phyloP scores from a whole-genome alignment of 495 filamentous ascomycete species.

The Daldinia loculata region DNA sequence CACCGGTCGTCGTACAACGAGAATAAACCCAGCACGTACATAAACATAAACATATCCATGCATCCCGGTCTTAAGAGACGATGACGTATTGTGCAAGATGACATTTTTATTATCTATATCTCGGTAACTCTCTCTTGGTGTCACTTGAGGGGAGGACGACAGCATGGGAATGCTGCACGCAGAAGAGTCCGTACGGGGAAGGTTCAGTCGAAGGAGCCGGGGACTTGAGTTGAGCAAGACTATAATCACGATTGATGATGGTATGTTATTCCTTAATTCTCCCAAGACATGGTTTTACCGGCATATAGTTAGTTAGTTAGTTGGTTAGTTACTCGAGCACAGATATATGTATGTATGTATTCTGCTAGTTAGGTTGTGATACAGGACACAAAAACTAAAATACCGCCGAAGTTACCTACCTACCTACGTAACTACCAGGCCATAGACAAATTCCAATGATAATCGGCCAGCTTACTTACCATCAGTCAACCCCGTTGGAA shows the following conservation, averaged over 20 bases:
- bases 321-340: too few relatives aligned
- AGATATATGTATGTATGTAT: too few relatives aligned
- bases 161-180: neutral
- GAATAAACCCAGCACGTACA: constrained; percentile 5
- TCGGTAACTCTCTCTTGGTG: neutral
- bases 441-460: neutral
- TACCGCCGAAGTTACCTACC: too few relatives aligned
- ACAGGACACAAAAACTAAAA: too few relatives aligned
- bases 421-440: too few relatives aligned
- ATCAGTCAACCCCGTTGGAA: too few relatives aligned
- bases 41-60: neutral
- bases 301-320: too few relatives aligned
- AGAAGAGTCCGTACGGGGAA: neutral
- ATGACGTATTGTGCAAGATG: neutral
- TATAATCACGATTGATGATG: too few relatives aligned
- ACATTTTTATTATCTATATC: neutral
- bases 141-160: neutral
- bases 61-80: neutral
- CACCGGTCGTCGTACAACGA: constrained; percentile 7
- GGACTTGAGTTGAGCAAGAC: neutral
- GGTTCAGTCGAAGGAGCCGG: neutral
- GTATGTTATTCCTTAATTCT: too few relatives aligned
- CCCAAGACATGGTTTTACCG: too few relatives aligned
- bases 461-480: too few relatives aligned
- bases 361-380: too few relatives aligned